Conservation (phyloP, 2,329 filamentous ascomycete genomes). For the Akanthomyces muscarius region DNA sequence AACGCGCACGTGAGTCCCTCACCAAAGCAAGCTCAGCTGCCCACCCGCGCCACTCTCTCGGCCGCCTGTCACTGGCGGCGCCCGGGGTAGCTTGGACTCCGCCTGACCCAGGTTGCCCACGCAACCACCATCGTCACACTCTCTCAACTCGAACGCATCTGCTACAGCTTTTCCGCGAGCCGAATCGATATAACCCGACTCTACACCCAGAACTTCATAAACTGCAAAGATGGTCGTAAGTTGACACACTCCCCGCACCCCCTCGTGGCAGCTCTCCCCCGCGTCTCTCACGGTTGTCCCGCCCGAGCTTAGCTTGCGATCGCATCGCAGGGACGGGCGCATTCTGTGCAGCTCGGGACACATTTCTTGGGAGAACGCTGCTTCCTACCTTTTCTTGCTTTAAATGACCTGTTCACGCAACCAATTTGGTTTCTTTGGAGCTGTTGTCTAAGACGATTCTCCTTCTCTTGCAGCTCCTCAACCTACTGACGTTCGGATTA, state of each 20-base stretch:
- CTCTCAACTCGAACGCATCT: background rate
- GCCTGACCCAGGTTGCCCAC: constrained; percentile 16
- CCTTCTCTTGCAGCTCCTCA: constrained; percentile 49
- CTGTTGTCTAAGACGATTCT: constrained; percentile 31
- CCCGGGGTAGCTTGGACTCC: background rate
- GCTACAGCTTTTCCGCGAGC: background rate
- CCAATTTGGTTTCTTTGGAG: background rate
- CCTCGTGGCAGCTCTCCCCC: background rate
- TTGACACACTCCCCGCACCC: background rate
- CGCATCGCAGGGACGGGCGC: background rate
- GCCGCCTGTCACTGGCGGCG: constrained; percentile 5
- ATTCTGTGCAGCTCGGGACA: no score
- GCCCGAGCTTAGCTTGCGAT: background rate
- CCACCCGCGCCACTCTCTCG: background rate
- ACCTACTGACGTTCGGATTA: constrained; percentile 65
- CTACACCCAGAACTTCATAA: background rate
- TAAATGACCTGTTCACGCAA: background rate
- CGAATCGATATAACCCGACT: background rate
- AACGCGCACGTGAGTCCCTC: constrained; percentile 1
- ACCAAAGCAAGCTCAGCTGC: constrained; percentile 1
- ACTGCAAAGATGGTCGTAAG: constrained; percentile 12
- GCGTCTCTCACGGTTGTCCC: background rate
- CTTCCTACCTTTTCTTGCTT: background rate
- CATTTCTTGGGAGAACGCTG: no score
- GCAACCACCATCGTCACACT: constrained; percentile 16